Conservation (phyloP, 495 filamentous ascomycete genomes). For the Parmelia sp. region DNA sequence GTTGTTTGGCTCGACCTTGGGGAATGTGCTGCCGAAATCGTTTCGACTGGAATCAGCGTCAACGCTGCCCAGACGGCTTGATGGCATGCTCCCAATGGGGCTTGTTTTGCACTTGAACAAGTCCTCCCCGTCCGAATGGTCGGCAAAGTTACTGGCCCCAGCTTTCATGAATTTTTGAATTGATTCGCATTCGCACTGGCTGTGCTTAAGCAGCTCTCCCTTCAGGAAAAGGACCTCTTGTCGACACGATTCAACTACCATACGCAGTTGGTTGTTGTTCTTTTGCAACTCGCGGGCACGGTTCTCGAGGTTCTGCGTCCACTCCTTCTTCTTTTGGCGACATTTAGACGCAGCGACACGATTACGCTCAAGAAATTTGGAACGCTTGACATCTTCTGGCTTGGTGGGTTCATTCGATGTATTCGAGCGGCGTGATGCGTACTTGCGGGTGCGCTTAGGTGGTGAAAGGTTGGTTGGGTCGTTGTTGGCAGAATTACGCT, state of each 20-base stretch:
- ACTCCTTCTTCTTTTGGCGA: slow-evolving; percentile 79
- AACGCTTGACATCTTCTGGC: slow-evolving; percentile 24
- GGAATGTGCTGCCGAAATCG: background rate
- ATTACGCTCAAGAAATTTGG: slow-evolving; percentile 67
- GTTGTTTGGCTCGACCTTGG: background rate
- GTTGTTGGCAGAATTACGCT: background rate
- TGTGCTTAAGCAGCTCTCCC: slow-evolving; percentile 52
- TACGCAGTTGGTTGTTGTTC: slow-evolving; percentile 23
- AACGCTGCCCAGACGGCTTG: slow-evolving; percentile 12
- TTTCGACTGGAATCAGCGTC: background rate
- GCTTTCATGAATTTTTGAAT: slow-evolving; percentile 21
- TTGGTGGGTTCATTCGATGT: slow-evolving; percentile 11
- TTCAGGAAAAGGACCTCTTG: slow-evolving; percentile 50
- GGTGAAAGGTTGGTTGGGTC: background rate
- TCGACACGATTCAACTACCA: slow-evolving; percentile 34
- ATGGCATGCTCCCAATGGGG: slow-evolving; percentile 10
- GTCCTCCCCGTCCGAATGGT: background rate
- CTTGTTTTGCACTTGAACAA: slow-evolving; percentile 16
- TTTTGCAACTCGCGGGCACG: slow-evolving; percentile 35
- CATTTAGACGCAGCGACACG: slow-evolving; percentile 81
- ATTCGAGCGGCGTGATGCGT: slow-evolving; percentile 15
- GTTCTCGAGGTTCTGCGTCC: slow-evolving; percentile 53
- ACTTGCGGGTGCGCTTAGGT: slow-evolving; percentile 26
- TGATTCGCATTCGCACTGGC: slow-evolving; percentile 40
- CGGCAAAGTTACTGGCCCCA: slow-evolving; percentile 1